Evolutionary conservation across 257 asterid genomes (phyloP).

Genomic region (Solanum pimpinellifolium): DNA sequence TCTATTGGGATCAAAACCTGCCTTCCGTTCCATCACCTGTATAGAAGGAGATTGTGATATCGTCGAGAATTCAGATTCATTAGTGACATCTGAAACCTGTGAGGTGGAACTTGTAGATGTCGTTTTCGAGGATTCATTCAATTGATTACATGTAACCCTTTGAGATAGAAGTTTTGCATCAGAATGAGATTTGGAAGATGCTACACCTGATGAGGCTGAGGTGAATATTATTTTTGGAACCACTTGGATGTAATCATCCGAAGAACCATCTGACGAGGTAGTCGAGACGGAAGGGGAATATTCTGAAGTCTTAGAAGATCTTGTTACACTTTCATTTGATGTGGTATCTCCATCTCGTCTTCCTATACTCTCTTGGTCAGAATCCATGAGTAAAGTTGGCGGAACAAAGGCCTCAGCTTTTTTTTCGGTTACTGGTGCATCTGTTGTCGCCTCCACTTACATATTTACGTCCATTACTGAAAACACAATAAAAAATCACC

Average conservation of each 20-base stretch:
- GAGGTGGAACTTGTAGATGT: not conserved
- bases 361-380: constrained; percentile 8
- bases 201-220: constrained; percentile 5
- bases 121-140: not conserved
- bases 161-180: not conserved
- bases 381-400: constrained; percentile 1
- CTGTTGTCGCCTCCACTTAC: constrained; percentile 13
- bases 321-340: not conserved
- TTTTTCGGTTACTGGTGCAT: not conserved
- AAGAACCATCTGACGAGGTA: constrained; percentile 22
- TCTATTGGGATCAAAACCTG: constrained; percentile 25
- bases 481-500: not conserved
- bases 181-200: constrained; percentile 1
- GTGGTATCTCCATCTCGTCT: constrained; percentile 9
- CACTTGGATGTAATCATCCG: constrained; percentile 15
- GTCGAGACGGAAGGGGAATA: constrained; percentile 20
- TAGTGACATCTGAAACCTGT: not conserved
- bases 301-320: constrained; percentile 10
- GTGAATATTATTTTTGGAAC: constrained; percentile 9
- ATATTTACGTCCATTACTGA: constrained; percentile 26
- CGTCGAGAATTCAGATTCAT: constrained; percentile 12
- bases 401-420: constrained; percentile 7
- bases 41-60: constrained; percentile 22
- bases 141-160: constrained; percentile 7
- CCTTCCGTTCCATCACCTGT: constrained; percentile 31